Evolutionary conservation across 2,329 filamentous ascomycete genomes (phyloP).

Genomic region (Xylaria sp.): DNA sequence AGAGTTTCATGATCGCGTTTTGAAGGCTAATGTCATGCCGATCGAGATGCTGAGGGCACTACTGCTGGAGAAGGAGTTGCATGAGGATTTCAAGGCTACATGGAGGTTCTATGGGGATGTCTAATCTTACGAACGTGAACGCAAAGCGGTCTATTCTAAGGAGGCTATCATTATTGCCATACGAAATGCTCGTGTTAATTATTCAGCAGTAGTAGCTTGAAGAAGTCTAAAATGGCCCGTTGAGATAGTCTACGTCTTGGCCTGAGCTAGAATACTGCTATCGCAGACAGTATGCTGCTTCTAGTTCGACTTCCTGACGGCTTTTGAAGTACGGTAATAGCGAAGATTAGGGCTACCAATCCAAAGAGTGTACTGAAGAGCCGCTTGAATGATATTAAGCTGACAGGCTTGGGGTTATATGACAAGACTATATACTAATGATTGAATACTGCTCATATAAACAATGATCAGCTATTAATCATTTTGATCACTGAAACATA

Average conservation of each 20-base stretch:
- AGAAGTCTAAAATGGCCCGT: background rate
- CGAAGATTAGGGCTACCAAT: too few relatives aligned
- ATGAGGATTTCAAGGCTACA: conserved; percentile 56
- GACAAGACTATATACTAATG: too few relatives aligned
- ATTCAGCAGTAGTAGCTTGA: background rate
- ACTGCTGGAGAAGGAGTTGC: conserved; percentile 56
- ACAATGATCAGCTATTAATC: too few relatives aligned
- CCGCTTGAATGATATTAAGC: too few relatives aligned
- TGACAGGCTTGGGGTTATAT: too few relatives aligned
- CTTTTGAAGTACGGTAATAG: too few relatives aligned
- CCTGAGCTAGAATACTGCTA: too few relatives aligned
- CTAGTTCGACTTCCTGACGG: too few relatives aligned
- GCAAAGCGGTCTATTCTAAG: background rate
- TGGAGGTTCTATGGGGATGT: conserved; percentile 62
- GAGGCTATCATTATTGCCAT: background rate
- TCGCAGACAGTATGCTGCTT: too few relatives aligned
- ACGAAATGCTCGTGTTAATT: background rate
- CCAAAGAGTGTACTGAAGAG: too few relatives aligned
- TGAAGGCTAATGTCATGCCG: conserved; percentile 64
- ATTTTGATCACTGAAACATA: too few relatives aligned
- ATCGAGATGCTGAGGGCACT: conserved; percentile 65
- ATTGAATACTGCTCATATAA: too few relatives aligned
- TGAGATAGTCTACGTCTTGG: background rate
- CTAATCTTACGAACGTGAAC: background rate
- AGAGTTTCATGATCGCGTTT: conserved; percentile 65